Conservation (phyloP, 805 yeast species). For the Saccharomycopsis guyanensis region DNA sequence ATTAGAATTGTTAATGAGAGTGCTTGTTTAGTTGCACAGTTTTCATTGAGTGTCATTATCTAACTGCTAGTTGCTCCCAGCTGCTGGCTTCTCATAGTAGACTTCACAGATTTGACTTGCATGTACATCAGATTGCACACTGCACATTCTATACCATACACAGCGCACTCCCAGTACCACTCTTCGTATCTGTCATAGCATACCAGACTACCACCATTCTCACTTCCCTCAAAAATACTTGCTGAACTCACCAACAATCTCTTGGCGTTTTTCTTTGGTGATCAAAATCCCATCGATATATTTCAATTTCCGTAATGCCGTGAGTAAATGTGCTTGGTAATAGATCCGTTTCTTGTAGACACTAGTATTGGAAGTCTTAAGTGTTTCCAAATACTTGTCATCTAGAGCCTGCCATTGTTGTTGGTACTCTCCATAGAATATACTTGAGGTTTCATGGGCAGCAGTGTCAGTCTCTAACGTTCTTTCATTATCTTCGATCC, state of each 20-base stretch:
- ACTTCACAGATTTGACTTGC: too few relatives aligned
- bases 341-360: constrained; percentile 18
- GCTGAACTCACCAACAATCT: constrained; percentile 15
- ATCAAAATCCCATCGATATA: constrained; percentile 19
- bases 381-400: constrained; percentile 11
- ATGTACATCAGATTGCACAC: too few relatives aligned
- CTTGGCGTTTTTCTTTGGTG: constrained; percentile 6
- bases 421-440: constrained; percentile 18
- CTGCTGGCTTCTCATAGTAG: too few relatives aligned
- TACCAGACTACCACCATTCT: too few relatives aligned
- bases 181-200: too few relatives aligned
- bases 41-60: too few relatives aligned
- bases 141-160: too few relatives aligned
- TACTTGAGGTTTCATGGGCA: neutral
- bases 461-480: neutral
- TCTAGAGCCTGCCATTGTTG: constrained; percentile 15
- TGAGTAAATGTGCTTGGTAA: constrained; percentile 18
- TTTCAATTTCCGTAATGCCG: constrained; percentile 13
- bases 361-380: constrained; percentile 8
- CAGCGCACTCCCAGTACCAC: too few relatives aligned
- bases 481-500: constrained; percentile 1
- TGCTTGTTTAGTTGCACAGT: too few relatives aligned
- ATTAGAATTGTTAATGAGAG: too few relatives aligned
- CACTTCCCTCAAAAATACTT: too few relatives aligned
- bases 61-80: too few relatives aligned